Evolutionary conservation across 306 rosid species (phyloP).

Genomic region (Quercus aquifolioides): DNA sequence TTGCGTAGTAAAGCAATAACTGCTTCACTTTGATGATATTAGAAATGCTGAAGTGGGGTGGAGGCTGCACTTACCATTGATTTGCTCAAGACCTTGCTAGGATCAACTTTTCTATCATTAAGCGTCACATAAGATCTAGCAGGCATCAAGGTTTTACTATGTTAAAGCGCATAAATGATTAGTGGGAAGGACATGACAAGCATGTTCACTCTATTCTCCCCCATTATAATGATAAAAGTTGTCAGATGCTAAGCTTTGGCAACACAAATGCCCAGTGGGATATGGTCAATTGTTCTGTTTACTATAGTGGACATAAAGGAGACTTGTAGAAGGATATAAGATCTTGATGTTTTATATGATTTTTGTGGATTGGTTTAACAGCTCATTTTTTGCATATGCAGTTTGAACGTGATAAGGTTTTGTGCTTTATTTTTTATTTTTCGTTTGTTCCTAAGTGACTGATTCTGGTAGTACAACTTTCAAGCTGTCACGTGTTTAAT

Average conservation of each 20-base stretch:
- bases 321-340: neutral
- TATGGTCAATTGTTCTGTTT: neutral
- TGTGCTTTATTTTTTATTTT: neutral
- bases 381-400: neutral
- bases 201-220: neutral
- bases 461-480: neutral
- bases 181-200: neutral
- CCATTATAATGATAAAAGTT: neutral
- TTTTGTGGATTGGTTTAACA: neutral
- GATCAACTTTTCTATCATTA: too few species aligned
- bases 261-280: neutral
- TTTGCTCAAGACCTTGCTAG: too few species aligned
- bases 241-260: neutral
- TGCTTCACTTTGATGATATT: too few species aligned
- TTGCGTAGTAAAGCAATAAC: too few species aligned
- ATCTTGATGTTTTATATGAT: neutral
- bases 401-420: neutral
- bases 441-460: neutral
- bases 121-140: too few species aligned
- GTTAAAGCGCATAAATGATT: too few species aligned
- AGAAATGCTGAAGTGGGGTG: too few species aligned
- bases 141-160: too few species aligned
- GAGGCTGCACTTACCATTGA: too few species aligned
- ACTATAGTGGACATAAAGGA: neutral
- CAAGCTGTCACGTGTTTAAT: neutral